Evolutionary conservation across 108 stramenopile genomes (phyloP).

Genomic region (Cyclotella cryptica): DNA sequence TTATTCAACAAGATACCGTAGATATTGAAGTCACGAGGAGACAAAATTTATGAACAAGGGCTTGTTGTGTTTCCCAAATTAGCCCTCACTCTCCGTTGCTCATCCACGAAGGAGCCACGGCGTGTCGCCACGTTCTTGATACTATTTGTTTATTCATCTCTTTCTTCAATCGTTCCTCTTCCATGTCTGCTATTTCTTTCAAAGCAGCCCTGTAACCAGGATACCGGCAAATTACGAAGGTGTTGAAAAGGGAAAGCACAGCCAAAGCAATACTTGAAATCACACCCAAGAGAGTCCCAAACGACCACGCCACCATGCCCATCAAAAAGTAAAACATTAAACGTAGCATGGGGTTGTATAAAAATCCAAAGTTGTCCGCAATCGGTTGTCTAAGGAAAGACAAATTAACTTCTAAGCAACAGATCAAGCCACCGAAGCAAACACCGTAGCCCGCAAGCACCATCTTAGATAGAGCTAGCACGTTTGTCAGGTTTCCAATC

Average conservation of each 20-base stretch:
- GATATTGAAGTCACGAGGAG: no score
- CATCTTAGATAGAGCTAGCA: slow-evolving; percentile 40
- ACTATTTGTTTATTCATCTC: slow-evolving; percentile 25
- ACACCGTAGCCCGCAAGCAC: slow-evolving; percentile 48
- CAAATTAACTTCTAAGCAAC: slow-evolving; percentile 52
- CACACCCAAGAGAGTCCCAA: slow-evolving; percentile 62
- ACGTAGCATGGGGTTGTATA: slow-evolving; percentile 76
- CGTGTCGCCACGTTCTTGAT: slow-evolving; percentile 31
- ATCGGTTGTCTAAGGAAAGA: slow-evolving; percentile 63
- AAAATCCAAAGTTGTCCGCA: slow-evolving; percentile 88
- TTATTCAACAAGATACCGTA: no score
- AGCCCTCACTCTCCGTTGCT: not conserved
- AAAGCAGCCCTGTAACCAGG: slow-evolving; percentile 48
- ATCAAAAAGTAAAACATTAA: slow-evolving; percentile 83
- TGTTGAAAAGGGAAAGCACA: slow-evolving; percentile 74
- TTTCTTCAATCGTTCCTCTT: slow-evolving; percentile 31
- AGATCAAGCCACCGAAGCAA: slow-evolving; percentile 42
- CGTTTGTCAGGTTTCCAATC: slow-evolving; percentile 29
- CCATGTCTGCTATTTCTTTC: slow-evolving; percentile 58
- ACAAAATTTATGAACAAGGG: no score
- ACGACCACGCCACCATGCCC: slow-evolving; percentile 72
- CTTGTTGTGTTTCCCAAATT: no score
- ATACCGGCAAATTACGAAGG: slow-evolving; percentile 68
- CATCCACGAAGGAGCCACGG: slow-evolving; percentile 26
- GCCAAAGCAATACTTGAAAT: slow-evolving; percentile 55